phyloP scores from a whole-genome alignment of 164 flowering plant species.

The Piper betle region DNA sequence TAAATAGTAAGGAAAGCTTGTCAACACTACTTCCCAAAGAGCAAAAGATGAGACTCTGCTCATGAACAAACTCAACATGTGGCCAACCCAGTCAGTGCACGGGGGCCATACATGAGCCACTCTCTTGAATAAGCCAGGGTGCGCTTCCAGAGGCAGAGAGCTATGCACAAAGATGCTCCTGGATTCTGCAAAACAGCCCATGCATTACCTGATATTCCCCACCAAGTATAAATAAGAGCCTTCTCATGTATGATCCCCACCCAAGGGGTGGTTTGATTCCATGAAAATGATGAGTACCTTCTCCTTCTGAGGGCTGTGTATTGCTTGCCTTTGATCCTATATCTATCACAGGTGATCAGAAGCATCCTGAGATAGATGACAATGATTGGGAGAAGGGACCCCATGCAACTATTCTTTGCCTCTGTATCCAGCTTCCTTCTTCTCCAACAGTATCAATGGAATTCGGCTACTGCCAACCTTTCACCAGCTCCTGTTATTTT shows the following conservation, averaged over 20 bases:
- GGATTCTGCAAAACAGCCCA: not conserved
- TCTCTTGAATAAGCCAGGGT: too few relatives aligned
- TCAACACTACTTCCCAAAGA: too few relatives aligned
- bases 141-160: not conserved
- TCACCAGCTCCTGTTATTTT: not conserved
- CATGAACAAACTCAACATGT: too few relatives aligned
- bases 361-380: not conserved
- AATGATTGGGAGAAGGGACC: constrained; percentile 2
- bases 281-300: too few relatives aligned
- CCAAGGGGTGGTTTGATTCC: too few relatives aligned
- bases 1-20: too few relatives aligned
- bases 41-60: too few relatives aligned
- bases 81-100: too few relatives aligned
- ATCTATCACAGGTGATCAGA: not conserved
- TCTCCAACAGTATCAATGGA: not conserved
- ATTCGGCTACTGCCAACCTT: not conserved
- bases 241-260: too few relatives aligned
- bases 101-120: too few relatives aligned
- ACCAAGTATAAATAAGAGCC: too few relatives aligned
- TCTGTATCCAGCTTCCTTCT: not conserved
- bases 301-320: not conserved
- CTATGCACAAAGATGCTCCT: not conserved
- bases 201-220: not conserved
- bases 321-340: not conserved
- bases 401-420: not conserved